Conservation (phyloP, 2,329 filamentous ascomycete genomes). For the Shiraia bambusicola region DNA sequence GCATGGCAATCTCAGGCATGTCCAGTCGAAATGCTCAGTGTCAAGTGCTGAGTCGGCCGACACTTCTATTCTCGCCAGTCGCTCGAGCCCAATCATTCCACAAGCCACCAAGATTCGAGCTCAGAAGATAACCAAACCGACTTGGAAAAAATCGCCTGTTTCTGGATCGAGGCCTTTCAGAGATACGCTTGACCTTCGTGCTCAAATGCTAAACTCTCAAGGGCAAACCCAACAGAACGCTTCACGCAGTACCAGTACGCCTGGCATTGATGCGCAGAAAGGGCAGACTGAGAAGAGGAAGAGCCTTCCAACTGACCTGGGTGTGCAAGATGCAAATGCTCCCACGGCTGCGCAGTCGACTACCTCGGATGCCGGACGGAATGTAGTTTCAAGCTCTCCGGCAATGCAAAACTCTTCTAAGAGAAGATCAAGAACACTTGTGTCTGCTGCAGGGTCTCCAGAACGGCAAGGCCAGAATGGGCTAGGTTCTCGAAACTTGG, state of each 20-base stretch:
- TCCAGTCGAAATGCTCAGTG: constrained; percentile 42
- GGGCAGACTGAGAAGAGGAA: background rate
- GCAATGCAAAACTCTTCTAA: constrained; percentile 30
- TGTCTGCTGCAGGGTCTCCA: constrained; percentile 47
- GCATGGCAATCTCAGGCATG: constrained; percentile 28
- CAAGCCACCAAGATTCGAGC: constrained; percentile 27
- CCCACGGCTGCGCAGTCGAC: constrained; percentile 40
- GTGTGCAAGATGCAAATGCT: constrained; percentile 23
- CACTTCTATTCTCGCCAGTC: constrained; percentile 45
- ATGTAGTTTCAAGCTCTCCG: constrained; percentile 25
- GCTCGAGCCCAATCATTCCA: constrained; percentile 39
- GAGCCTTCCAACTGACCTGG: constrained; percentile 12
- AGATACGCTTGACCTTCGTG: constrained; percentile 24
- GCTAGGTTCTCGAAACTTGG: constrained; percentile 33
- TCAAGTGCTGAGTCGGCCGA: constrained; percentile 45
- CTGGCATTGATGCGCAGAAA: background rate
- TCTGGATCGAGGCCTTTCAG: constrained; percentile 34
- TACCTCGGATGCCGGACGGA: constrained; percentile 39
- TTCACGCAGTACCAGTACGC: constrained; percentile 1
- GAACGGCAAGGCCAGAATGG: constrained; percentile 30
- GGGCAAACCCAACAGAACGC: no score
- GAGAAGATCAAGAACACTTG: constrained; percentile 34
- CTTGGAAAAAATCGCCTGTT: constrained; percentile 38
- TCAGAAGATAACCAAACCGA: constrained; percentile 41
- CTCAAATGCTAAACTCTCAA: constrained; percentile 12